phyloP scores from a whole-genome alignment of 768 basidiomycete species.

The Russula earlei region DNA sequence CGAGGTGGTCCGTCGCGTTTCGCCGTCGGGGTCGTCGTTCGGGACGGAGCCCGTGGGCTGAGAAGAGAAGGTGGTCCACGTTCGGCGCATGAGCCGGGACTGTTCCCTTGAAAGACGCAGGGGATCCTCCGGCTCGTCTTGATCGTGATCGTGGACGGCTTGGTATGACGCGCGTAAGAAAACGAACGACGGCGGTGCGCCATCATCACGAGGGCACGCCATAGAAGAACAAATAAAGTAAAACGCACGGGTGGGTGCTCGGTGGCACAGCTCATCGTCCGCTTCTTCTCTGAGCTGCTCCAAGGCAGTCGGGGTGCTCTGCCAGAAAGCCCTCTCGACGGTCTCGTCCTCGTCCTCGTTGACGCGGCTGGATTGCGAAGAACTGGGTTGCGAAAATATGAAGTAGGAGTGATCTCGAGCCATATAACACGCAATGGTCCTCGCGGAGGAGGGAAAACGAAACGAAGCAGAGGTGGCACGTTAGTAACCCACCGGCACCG shows the following conservation, averaged over 20 bases:
- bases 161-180: background rate
- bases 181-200: too few species aligned
- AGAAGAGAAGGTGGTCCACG: background rate
- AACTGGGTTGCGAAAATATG: background rate
- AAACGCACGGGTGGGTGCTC: background rate
- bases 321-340: conserved; percentile 6
- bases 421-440: background rate
- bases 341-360: background rate
- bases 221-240: background rate
- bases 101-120: background rate
- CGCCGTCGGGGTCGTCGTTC: background rate
- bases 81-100: background rate
- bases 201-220: background rate
- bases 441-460: background rate
- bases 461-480: background rate
- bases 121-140: background rate
- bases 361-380: background rate
- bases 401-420: background rate
- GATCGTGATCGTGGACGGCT: background rate
- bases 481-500: background rate
- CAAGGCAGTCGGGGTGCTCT: background rate
- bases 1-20: background rate
- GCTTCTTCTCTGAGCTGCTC: background rate
- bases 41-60: background rate
- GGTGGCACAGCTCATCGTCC: background rate